Percentiles rank a stretch among this genome's conserved stretches.
Conservation (phyloP, 2,329 filamentous ascomycete species). For the Scytalidium sp. region DNA sequence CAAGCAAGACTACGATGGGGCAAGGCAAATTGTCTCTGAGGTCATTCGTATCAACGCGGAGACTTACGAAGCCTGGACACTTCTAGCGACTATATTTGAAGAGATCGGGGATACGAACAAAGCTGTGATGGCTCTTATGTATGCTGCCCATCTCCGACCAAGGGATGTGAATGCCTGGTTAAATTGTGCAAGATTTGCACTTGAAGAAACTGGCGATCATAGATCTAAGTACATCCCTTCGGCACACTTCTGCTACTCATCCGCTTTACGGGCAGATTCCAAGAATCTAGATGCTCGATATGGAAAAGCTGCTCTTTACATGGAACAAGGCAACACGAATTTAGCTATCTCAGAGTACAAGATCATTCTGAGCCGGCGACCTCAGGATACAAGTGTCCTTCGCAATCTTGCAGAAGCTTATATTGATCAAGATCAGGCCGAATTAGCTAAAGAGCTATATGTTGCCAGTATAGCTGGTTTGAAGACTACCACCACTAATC, state of each 20-base stretch:
- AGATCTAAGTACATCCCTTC: conserved; percentile 45
- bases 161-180: conserved; percentile 60
- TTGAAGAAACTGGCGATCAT: conserved; percentile 47
- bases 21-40: conserved; percentile 56
- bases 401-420: conserved; percentile 30
- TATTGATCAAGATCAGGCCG: conserved; percentile 28
- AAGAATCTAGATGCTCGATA: conserved; percentile 51
- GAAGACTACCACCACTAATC: conserved; percentile 10
- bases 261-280: conserved; percentile 55
- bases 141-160: conserved; percentile 60
- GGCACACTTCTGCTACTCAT: conserved; percentile 56
- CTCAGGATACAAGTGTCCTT: conserved; percentile 42
- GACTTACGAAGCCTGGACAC: conserved; percentile 62
- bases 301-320: conserved; percentile 56
- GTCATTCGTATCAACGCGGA: conserved; percentile 68
- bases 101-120: conserved; percentile 56
- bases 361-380: conserved; percentile 44
- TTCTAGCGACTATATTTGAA: conserved; percentile 58
- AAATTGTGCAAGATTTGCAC: conserved; percentile 50
- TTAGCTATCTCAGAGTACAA: conserved; percentile 56
- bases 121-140: conserved; percentile 57
- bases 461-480: conserved; percentile 26
- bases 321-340: conserved; percentile 51
- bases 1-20: conserved; percentile 55
- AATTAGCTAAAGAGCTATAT: conserved; percentile 30